These are phyloP conservation scores for Didymella keratinophila DNA, from an alignment of 2,329 filamentous ascomycete species.

Conservation along the genomic window DNA sequence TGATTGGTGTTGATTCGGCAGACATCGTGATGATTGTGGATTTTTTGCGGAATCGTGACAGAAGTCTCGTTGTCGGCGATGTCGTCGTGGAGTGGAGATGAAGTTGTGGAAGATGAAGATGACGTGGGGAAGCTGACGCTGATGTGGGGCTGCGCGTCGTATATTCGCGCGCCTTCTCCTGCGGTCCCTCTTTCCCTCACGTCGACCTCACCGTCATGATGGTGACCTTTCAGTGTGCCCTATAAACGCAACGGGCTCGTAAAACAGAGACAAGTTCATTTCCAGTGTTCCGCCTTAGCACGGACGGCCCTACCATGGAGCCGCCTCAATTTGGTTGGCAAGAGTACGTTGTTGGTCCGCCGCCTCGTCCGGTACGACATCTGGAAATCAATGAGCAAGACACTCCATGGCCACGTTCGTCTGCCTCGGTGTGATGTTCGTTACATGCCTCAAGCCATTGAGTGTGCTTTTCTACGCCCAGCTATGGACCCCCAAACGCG, in stretches of 20 bases:
- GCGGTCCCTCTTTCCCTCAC: background rate
- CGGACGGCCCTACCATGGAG: background rate
- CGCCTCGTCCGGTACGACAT: background rate
- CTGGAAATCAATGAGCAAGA: background rate
- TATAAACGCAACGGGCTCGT: background rate
- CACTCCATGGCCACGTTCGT: background rate
- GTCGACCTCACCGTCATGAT: background rate
- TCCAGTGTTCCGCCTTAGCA: background rate
- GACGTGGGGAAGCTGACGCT: slow-evolving; percentile 9
- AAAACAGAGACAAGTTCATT: background rate
- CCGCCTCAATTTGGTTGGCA: background rate
- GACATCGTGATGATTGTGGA: slow-evolving; percentile 61
- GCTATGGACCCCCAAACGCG: background rate
- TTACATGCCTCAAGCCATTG: background rate
- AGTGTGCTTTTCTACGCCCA: background rate
- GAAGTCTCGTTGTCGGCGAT: background rate
- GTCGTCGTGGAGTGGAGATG: background rate
- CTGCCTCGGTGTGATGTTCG: background rate
- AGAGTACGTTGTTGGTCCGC: background rate
- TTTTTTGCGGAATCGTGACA: background rate
- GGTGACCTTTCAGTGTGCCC: background rate
- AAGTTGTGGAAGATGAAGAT: background rate
- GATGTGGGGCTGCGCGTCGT: slow-evolving; percentile 11
- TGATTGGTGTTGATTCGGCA: slow-evolving; percentile 68
- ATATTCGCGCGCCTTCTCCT: background rate